These are phyloP conservation scores for Hansenula sp. DNA, from an alignment of 1,139 yeast genomes.

Conservation along the genomic window DNA sequence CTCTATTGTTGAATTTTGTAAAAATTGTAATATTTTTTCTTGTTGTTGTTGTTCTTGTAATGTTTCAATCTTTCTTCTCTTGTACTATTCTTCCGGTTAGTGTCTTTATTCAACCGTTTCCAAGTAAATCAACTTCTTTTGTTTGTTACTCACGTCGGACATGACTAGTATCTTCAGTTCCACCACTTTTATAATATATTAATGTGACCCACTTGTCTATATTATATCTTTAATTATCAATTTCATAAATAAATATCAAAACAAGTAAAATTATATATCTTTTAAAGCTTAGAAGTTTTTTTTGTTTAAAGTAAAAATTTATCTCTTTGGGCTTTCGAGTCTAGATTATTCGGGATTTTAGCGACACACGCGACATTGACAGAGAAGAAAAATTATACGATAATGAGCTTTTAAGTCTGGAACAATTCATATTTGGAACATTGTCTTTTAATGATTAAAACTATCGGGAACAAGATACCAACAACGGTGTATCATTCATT, in stretches of 20 bases:
- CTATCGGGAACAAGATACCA: neutral
- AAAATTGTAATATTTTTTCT: conserved; percentile 1
- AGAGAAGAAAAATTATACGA: no score
- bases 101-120: neutral
- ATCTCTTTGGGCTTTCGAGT: neutral
- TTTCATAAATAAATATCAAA: no score
- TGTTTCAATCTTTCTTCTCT: neutral
- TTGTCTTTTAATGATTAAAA: no score
- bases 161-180: neutral
- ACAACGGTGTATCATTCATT: neutral
- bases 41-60: neutral
- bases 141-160: conserved; percentile 2
- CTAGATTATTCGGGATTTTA: neutral
- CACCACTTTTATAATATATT: no score
- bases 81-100: neutral
- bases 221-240: no score
- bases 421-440: no score
- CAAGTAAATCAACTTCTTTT: neutral
- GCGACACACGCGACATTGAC: neutral
- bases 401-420: no score
- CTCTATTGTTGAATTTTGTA: conserved; percentile 1
- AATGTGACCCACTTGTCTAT: no score
- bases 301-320: conserved; percentile 1
- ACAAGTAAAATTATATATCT: no score
- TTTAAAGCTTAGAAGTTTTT: neutral